Percentiles rank a stretch among this genome's conserved stretches.
phyloP scores from a whole-genome alignment of 2,329 filamentous ascomycete genomes.

The Aspergillus quadricinctus region DNA sequence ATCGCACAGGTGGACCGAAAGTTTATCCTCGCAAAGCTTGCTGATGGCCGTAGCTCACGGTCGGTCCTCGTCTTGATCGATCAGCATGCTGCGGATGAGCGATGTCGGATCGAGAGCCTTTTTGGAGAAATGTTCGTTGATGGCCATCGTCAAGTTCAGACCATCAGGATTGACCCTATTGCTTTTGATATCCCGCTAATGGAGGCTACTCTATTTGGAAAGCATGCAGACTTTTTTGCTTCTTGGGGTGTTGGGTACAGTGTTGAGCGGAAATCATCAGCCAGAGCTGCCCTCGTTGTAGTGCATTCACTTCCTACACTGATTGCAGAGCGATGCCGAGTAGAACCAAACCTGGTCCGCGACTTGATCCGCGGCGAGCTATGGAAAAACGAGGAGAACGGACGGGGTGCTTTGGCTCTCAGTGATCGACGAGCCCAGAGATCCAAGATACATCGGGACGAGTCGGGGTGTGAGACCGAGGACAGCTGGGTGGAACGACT shows the following conservation, averaged over 20 bases:
- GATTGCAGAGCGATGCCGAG: conserved; percentile 70
- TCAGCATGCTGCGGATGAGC: conserved; percentile 92
- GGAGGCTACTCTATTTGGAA: conserved; percentile 58
- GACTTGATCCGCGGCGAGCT: conserved; percentile 70
- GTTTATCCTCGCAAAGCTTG: conserved; percentile 70
- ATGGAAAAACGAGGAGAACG: conserved; percentile 59
- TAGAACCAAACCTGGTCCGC: conserved; percentile 67
- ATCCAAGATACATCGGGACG: background rate
- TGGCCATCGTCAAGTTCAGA: conserved; percentile 12
- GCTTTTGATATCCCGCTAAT: conserved; percentile 59
- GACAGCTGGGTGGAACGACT: conserved; percentile 58
- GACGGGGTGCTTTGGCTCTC: conserved; percentile 5
- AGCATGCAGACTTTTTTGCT: conserved; percentile 55
- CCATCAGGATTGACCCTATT: conserved; percentile 43
- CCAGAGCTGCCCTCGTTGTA: conserved; percentile 31
- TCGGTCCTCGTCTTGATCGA: conserved; percentile 70
- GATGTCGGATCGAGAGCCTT: conserved; percentile 71
- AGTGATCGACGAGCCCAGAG: conserved; percentile 4
- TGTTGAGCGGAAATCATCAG: conserved; percentile 23
- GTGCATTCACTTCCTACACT: conserved; percentile 62
- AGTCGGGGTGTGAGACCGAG: background rate
- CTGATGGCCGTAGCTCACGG: background rate
- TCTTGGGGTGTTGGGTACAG: conserved; percentile 71
- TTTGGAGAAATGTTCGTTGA: conserved; percentile 52
- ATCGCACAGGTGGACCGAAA: conserved; percentile 85